A percentile compares a stretch with the other conserved stretches of the same genome.
Conservation (phyloP, 2,329 filamentous ascomycete genomes). For the Fonsecaea pedrosoi region DNA sequence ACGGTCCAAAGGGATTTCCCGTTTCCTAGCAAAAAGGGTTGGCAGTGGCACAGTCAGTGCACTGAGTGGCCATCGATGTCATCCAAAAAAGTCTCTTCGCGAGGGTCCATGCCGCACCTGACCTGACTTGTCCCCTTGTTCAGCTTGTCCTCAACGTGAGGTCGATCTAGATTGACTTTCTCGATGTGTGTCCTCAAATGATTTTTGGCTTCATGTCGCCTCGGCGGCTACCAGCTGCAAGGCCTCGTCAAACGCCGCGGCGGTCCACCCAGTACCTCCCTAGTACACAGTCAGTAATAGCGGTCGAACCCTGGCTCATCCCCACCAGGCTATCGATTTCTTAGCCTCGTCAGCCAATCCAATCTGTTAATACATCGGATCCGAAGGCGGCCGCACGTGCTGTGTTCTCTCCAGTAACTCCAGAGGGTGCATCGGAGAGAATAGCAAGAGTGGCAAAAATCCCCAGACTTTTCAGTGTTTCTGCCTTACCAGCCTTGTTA, state of each 20-base stretch:
- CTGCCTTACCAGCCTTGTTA: background rate
- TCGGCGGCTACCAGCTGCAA: background rate
- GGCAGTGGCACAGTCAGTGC: background rate
- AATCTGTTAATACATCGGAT: background rate
- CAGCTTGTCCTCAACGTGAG: background rate
- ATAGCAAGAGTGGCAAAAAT: background rate
- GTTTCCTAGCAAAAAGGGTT: background rate
- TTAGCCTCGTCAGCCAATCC: background rate
- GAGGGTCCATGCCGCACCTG: background rate
- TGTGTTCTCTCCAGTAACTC: background rate
- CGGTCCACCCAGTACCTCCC: background rate
- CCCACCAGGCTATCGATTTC: background rate
- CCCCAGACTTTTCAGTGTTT: background rate
- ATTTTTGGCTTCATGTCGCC: background rate
- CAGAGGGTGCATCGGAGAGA: background rate
- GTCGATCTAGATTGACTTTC: constrained; percentile 8
- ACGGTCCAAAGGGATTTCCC: constrained; percentile 22
- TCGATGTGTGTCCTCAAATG: background rate
- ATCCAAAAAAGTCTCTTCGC: background rate
- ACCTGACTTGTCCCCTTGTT: background rate
- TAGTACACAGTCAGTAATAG: too few species aligned
- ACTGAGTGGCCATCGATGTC: too few species aligned
- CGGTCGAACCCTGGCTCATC: background rate
- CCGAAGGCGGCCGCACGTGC: background rate
- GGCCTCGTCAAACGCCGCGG: background rate